phyloP scores from a whole-genome alignment of 1,284 basidiomycete species.

The Malassezia arunalokei region DNA sequence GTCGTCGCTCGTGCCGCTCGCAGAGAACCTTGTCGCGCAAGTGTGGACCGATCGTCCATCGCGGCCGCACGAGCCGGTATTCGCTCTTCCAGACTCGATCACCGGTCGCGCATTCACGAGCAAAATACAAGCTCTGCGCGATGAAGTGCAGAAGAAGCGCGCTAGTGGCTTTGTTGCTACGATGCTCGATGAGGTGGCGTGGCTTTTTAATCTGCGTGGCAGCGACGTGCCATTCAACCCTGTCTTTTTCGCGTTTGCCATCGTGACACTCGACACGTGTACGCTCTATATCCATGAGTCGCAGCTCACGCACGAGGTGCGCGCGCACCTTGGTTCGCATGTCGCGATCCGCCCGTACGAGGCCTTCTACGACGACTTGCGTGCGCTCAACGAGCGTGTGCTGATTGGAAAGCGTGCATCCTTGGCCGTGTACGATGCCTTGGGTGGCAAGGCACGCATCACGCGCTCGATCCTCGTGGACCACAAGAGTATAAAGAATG shows the following conservation, averaged over 20 bases:
- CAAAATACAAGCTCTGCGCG: constrained; percentile 35
- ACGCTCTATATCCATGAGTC: constrained; percentile 61
- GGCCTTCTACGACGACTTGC: constrained; percentile 36
- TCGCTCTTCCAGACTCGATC: constrained; percentile 61
- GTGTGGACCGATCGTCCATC: constrained; percentile 67
- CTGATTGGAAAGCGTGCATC: constrained; percentile 38
- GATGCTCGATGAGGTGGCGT: constrained; percentile 44
- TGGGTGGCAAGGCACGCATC: constrained; percentile 34
- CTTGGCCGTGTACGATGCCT: constrained; percentile 38
- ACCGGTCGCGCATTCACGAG: constrained; percentile 49
- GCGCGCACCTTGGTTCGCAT: constrained; percentile 52
- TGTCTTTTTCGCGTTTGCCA: constrained; percentile 86
- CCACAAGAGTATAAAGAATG: constrained; percentile 81
- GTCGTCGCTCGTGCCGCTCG: constrained; percentile 42
- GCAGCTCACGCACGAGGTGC: constrained; percentile 56
- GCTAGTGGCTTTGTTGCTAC: constrained; percentile 37
- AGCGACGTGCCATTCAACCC: constrained; percentile 81
- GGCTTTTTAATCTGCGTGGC: constrained; percentile 88
- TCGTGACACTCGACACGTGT: constrained; percentile 58
- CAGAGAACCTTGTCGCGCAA: constrained; percentile 67
- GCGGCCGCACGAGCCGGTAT: constrained; percentile 60
- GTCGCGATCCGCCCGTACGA: constrained; percentile 62
- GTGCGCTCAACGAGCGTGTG: constrained; percentile 21
- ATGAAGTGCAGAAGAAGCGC: constrained; percentile 27
- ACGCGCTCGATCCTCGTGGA: constrained; percentile 56